Evolutionary conservation across 129 eudicot species (phyloP).

Genomic region (Flaveria robusta): DNA sequence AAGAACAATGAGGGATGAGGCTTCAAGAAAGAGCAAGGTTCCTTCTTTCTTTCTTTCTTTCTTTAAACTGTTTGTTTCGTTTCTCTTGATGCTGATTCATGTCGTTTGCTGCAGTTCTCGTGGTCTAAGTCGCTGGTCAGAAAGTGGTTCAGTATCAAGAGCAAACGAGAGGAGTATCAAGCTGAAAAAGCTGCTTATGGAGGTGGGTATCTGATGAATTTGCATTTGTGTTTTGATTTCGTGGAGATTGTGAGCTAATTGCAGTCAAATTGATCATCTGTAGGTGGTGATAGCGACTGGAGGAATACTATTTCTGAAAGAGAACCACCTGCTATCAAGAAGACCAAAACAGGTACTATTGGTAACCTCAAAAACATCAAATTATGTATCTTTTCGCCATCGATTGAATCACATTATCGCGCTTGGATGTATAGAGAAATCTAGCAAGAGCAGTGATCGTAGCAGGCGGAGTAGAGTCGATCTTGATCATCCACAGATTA

Average conservation of each 20-base stretch:
- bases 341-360: constrained; percentile 69
- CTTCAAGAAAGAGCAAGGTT: constrained; percentile 81
- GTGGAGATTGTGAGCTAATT: no score
- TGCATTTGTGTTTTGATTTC: no score
- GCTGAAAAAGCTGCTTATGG: constrained; percentile 64
- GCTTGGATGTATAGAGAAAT: constrained; percentile 50
- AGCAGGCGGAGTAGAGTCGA: constrained; percentile 57
- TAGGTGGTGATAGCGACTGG: constrained; percentile 54
- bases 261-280: no score
- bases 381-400: neutral
- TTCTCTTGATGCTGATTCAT: constrained; percentile 3
- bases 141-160: constrained; percentile 87
- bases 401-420: neutral
- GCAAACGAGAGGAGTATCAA: constrained; percentile 56
- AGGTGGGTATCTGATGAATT: constrained; percentile 29
- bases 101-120: constrained; percentile 53
- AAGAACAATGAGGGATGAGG: constrained; percentile 73
- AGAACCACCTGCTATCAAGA: constrained; percentile 73
- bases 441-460: constrained; percentile 52
- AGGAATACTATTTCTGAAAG: constrained; percentile 71
- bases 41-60: neutral
- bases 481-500: constrained; percentile 87
- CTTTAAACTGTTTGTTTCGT: neutral
- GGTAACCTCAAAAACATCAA: neutral
- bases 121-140: constrained; percentile 87